Base-by-base conservation (phyloP, 1,284 basidiomycete genomes). In the Fomitopsis betulina region DNA sequence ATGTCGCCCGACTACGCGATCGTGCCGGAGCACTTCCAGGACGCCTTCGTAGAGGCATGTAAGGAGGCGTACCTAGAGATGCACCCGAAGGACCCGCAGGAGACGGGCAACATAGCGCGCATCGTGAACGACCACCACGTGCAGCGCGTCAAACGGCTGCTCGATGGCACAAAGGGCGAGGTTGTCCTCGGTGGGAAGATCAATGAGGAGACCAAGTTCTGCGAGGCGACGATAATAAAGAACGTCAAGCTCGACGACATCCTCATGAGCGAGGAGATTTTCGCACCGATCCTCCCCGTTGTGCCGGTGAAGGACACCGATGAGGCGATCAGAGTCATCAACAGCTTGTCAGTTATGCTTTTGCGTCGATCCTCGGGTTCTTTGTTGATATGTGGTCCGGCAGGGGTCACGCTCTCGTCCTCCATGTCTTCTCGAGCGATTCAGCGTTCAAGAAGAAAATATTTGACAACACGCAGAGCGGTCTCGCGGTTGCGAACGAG, bases 1-100 rank as follows among this genome's bases (percentile, higher is more conserved):
- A 76, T 82, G 45, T 85, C 91, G 2, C 93, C 94, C 0, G 94
- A 96, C 70, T 96, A 96, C 70, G 74, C 93, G 5, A 82, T 96
- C 32, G 83, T 93, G 25, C 82, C 82, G 4, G 79, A 79, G 51
- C 77, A 80, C 12, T 78, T 83, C 55, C 85, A 92, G 61, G 86
- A 88, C 45, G 76, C 73, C 43, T 78, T 96, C 49, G 72, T 92
- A 12, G 70, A 76, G 5, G 89, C 83, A 7, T 73, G 92, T 38
- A 79, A 83, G 66, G 78, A 84, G 35, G 82, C 77, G 12, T 62
- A 67, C 49, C 39, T 60, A 8, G 15, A 57, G 38, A 42, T 57
- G 47, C 55, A 57, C 32, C 55, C 55, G 25, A 45, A 33, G 38
- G 55, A 57, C 30, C 55, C 55, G 5, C 25, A 27, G 5, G 55